phyloP scores from a whole-genome alignment of 768 basidiomycete genomes.

The Symmetrospora coprosmae region DNA sequence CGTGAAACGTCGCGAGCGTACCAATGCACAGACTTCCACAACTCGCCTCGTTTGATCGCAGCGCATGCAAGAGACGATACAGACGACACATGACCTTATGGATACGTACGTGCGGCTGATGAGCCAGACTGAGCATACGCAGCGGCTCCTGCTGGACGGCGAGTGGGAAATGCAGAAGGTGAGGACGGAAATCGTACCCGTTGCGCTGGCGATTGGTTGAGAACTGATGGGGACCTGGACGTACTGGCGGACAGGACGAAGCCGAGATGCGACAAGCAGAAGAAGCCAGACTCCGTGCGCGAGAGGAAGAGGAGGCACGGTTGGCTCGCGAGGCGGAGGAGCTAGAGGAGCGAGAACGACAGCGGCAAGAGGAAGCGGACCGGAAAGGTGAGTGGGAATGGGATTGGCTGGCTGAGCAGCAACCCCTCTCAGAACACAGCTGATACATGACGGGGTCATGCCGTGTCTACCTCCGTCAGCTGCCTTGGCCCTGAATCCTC shows the following conservation, averaged over 20 bases:
- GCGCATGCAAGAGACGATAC: conserved; percentile 30
- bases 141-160: conserved; percentile 36
- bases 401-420: too few species aligned
- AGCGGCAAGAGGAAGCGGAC: neutral
- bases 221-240: too few species aligned
- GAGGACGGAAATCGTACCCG: too few species aligned
- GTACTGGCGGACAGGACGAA: conserved; percentile 3
- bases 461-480: too few species aligned
- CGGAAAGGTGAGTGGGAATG: conserved; percentile 12
- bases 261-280: conserved; percentile 8
- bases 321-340: neutral
- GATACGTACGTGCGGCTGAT: conserved; percentile 38
- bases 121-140: conserved; percentile 39
- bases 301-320: conserved; percentile 17
- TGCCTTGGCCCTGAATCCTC: neutral
- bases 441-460: too few species aligned
- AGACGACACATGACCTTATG: conserved; percentile 35
- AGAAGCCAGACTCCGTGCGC: neutral
- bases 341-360: neutral
- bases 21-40: neutral
- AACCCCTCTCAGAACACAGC: too few species aligned
- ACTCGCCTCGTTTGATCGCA: neutral
- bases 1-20: neutral
- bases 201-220: too few species aligned
- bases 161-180: conserved; percentile 33